A percentile compares a stretch with the other conserved stretches of the same genome.
Conservation (phyloP, 2,329 filamentous ascomycete genomes). For the Colletotrichum lentis region DNA sequence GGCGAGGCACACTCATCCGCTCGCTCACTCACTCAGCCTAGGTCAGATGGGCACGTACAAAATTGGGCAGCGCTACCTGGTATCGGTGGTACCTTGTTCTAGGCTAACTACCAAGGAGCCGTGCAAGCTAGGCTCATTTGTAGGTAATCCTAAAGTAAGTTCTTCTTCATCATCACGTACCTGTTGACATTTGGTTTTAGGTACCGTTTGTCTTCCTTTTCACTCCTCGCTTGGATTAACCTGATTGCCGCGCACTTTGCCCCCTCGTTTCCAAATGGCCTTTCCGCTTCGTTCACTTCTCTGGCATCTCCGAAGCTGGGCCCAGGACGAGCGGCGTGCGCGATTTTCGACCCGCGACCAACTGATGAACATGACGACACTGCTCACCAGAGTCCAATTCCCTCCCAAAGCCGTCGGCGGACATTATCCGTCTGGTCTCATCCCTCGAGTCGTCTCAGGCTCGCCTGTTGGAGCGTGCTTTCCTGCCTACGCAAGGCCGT, state of each 20-base stretch:
- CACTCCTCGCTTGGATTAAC: conserved; percentile 10
- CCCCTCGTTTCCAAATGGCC: conserved; percentile 9
- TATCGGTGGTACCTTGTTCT: conserved; percentile 27
- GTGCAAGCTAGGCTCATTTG: conserved; percentile 24
- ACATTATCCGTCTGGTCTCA: conserved; percentile 13
- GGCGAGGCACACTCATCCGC: neutral
- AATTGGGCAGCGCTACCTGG: conserved; percentile 25
- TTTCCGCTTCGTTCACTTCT: conserved; percentile 31
- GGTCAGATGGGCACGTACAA: conserved; percentile 17
- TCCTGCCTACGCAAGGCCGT: neutral
- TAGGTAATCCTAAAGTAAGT: conserved; percentile 37
- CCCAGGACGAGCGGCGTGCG: conserved; percentile 27
- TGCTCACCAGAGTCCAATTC: neutral
- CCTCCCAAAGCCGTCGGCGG: neutral
- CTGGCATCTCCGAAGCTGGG: conserved; percentile 23
- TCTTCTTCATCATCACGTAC: conserved; percentile 28
- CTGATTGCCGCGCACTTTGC: conserved; percentile 24
- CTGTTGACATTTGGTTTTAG: conserved; percentile 15
- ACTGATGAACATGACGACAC: conserved; percentile 32
- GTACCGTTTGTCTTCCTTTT: conserved; percentile 22
- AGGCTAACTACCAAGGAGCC: conserved; percentile 20
- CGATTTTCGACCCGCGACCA: conserved; percentile 33
- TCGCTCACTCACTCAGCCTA: conserved; percentile 2
- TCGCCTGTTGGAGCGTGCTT: conserved; percentile 21
- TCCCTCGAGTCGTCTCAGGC: conserved; percentile 18